Percentiles rank a stretch among this genome's conserved stretches.
Conservation (phyloP, 2,329 filamentous ascomycete species). For the Colletotrichum scovillei region DNA sequence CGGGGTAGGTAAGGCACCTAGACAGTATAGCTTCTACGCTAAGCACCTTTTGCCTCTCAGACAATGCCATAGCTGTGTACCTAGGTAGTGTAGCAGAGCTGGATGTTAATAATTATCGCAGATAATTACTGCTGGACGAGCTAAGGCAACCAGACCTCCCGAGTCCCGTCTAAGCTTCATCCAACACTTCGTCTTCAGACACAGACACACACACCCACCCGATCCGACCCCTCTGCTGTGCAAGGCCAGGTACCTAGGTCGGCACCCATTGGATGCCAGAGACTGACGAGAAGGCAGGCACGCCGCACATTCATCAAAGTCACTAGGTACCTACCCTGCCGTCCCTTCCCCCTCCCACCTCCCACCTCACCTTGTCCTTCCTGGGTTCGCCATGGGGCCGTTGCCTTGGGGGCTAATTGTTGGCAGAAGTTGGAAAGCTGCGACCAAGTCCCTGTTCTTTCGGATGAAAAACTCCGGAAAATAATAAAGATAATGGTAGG, state of each 20-base stretch:
- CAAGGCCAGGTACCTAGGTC: not conserved
- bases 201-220: not conserved
- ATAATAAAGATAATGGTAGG: no score
- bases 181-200: not conserved
- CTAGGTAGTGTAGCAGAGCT: not conserved
- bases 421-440: slow-evolving; percentile 17
- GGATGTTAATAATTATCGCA: not conserved
- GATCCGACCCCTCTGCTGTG: not conserved
- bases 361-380: slow-evolving; percentile 2
- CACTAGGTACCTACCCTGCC: not conserved
- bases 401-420: slow-evolving; percentile 1
- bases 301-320: not conserved
- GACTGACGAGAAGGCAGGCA: not conserved
- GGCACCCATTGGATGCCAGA: not conserved
- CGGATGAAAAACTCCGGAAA: slow-evolving; percentile 30
- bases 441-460: slow-evolving; percentile 2
- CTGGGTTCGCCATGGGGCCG: not conserved
- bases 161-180: not conserved
- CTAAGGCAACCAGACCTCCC: not conserved
- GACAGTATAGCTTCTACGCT: not conserved
- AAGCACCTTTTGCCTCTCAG: not conserved
- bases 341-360: not conserved
- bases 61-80: not conserved
- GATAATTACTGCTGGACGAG: not conserved
- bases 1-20: not conserved